phyloP scores from a whole-genome alignment of 2,329 filamentous ascomycete species.

The Zymoseptoria crescenta region DNA sequence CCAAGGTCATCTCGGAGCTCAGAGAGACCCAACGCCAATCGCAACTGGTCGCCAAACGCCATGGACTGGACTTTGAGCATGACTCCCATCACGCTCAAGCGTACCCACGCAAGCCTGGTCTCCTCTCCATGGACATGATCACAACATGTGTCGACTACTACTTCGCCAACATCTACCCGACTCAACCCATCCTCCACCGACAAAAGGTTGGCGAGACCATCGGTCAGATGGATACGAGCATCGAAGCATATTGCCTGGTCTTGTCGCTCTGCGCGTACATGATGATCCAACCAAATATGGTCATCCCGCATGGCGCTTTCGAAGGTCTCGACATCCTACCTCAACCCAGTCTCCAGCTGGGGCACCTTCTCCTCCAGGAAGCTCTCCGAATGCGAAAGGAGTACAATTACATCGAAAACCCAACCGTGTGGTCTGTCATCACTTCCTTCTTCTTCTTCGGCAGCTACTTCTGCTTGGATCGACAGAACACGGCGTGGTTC shows the following conservation, averaged over 20 bases:
- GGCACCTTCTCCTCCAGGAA: conserved; percentile 51
- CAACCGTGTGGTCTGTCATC: conserved; percentile 49
- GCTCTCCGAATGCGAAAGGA: conserved; percentile 48
- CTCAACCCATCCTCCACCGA: conserved; percentile 52
- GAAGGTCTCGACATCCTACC: conserved; percentile 43
- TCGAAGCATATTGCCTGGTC: conserved; percentile 53
- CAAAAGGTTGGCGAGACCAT: conserved; percentile 46
- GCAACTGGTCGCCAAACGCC: conserved; percentile 36
- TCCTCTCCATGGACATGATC: conserved; percentile 45
- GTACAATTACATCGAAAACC: conserved; percentile 51
- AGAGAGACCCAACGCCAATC: conserved; percentile 44
- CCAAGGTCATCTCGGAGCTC: conserved; percentile 56
- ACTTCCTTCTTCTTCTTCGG: conserved; percentile 56
- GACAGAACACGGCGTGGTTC: conserved; percentile 55
- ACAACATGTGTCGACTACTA: conserved; percentile 52
- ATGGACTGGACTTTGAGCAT: conserved; percentile 35
- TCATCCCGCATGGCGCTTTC: conserved; percentile 34
- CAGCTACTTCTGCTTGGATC: conserved; percentile 54
- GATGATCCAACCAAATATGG: conserved; percentile 43
- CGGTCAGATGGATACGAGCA: conserved; percentile 42
- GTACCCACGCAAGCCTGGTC: conserved; percentile 40
- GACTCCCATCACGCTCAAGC: conserved; percentile 33
- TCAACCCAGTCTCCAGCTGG: conserved; percentile 39
- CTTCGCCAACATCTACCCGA: conserved; percentile 56
- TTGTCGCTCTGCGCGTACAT: conserved; percentile 45